Base-by-base conservation (phyloP, 2,329 filamentous ascomycete species). In the Fusarium nanum region DNA sequence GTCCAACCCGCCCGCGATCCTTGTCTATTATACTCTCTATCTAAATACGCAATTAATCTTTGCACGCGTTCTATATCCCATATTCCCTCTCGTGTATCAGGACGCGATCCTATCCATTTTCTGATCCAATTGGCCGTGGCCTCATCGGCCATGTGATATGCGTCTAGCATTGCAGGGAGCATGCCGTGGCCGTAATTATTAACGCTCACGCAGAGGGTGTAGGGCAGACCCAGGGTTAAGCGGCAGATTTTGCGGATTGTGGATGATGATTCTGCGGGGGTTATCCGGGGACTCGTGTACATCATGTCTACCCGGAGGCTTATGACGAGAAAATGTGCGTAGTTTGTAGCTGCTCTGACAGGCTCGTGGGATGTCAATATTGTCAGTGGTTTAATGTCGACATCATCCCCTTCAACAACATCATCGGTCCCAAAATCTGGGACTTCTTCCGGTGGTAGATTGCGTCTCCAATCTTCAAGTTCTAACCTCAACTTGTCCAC, bases 151-250 rank as follows among this genome's bases (percentile, higher is more conserved):
- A 67, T 44, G 28, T 72, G 60, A 22, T 72, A 72, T 2, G 62
- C 65, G 11, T 67, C 68, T 6, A 72, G 60, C 56, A 72, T 37
- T 1, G 69, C 69, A 2, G 69, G 68, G 14, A 72, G 61, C 50
- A 69, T 70, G 0, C 67, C 67, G 11, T 70, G 68, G 9, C 67
- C 67, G 4, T 70, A 70, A 12, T 62, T 62, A 7, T 70, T 70
- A 11, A 70, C 56, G 7, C 60, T 66, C 6, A 54, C 62, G 12
- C 62, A 70, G 3, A 59, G 30, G 0, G 60, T 48, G 13, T 47
- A 58, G 9, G 68, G 55, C 2, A 72, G 41, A 5, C 68, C 66
- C 1, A 60, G 42, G 2, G 69, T 70, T 3, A 72, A 53, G 2
- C 69, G 57, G 23, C 69, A 72, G 8, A 62, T 58, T 8, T 64